Percentiles rank a stretch among this genome's conserved stretches.
phyloP scores from a whole-genome alignment of 768 basidiomycete species.

The Russula griseocarnosa region DNA sequence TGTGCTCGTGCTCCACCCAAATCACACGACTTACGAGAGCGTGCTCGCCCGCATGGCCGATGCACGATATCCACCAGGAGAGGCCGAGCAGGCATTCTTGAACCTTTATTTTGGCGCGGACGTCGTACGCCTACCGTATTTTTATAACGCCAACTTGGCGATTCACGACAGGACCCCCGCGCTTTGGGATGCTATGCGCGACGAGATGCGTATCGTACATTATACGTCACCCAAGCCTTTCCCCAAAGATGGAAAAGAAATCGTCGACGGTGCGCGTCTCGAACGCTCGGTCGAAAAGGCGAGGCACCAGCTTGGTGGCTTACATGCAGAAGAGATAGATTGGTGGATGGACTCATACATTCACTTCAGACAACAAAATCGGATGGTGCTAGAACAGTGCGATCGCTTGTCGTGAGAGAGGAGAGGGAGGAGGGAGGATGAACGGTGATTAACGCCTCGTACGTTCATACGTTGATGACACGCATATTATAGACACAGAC shows the following conservation, averaged over 20 bases:
- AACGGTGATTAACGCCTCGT: background rate
- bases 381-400: slow-evolving; percentile 5
- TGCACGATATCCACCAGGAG: slow-evolving; percentile 37
- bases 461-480: background rate
- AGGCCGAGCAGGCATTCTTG: slow-evolving; percentile 46
- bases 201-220: slow-evolving; percentile 36
- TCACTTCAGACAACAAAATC: slow-evolving; percentile 28
- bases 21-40: slow-evolving; percentile 31
- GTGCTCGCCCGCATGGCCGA: slow-evolving; percentile 39
- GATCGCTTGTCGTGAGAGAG: background rate
- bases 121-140: slow-evolving; percentile 35
- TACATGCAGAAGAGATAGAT: slow-evolving; percentile 29
- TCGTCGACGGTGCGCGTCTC: slow-evolving; percentile 28
- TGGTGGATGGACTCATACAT: slow-evolving; percentile 32
- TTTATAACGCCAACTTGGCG: slow-evolving; percentile 40
- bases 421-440: background rate
- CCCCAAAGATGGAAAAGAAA: slow-evolving; percentile 29
- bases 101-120: slow-evolving; percentile 39
- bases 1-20: slow-evolving; percentile 36
- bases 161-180: slow-evolving; percentile 35
- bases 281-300: slow-evolving; percentile 28
- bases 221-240: slow-evolving; percentile 36
- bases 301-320: slow-evolving; percentile 16
- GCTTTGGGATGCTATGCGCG: slow-evolving; percentile 35
- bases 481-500: background rate